Percentiles rank a stretch among this genome's conserved stretches.
phyloP scores from a whole-genome alignment of 192 early-diverging fungal species.

The Pilobolus umbonatus region DNA sequence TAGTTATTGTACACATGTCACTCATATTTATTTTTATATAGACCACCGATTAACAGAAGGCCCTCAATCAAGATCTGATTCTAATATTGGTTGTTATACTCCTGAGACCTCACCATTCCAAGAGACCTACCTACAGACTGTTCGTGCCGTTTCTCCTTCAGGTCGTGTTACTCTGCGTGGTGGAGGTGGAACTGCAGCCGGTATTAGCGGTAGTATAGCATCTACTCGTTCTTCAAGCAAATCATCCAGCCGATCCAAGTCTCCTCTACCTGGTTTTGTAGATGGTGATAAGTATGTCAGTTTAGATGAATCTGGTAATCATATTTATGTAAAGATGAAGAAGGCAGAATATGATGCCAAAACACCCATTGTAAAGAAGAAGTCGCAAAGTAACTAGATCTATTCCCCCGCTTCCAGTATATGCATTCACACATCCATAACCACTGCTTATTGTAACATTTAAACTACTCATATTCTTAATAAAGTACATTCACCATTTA shows the following conservation, averaged over 20 bases:
- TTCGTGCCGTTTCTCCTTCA: conserved; percentile 20
- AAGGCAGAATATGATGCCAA: conserved; percentile 24
- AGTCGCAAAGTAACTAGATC: conserved; percentile 2
- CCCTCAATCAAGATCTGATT: not conserved
- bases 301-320: conserved; percentile 29
- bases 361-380: conserved; percentile 17
- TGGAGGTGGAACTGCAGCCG: conserved; percentile 8
- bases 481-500: too few species aligned
- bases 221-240: conserved; percentile 15
- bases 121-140: conserved; percentile 12
- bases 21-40: not conserved
- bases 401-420: too few species aligned
- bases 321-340: conserved; percentile 29
- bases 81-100: not conserved
- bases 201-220: not conserved
- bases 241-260: conserved; percentile 13
- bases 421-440: too few species aligned
- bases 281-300: conserved; percentile 32
- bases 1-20: not conserved
- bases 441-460: too few species aligned
- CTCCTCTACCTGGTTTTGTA: conserved; percentile 20
- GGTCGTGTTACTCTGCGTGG: conserved; percentile 20
- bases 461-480: too few species aligned
- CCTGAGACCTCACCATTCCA: conserved; percentile 7
- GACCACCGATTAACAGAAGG: conserved; percentile 29